Evolutionary conservation across 1,284 basidiomycete genomes (phyloP).

Genomic region (Schizophyllum commune): DNA sequence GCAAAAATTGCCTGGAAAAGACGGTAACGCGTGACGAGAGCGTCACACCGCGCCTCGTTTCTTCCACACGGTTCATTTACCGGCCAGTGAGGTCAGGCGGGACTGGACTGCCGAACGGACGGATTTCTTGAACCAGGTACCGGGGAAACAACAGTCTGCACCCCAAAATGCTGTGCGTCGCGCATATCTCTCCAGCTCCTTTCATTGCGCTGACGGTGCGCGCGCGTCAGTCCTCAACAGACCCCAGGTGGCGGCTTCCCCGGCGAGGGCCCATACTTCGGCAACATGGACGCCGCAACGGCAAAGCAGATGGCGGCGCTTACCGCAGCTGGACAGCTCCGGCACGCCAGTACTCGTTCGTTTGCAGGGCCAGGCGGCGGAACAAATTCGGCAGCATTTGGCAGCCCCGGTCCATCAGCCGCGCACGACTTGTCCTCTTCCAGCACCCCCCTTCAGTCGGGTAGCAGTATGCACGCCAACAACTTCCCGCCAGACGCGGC

Average conservation of each 20-base stretch:
- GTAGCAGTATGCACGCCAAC: neutral
- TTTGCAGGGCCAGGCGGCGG: constrained; percentile 30
- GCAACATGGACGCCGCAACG: no score
- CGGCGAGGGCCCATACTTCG: no score
- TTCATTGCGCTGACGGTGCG: no score
- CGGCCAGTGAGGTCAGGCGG: no score
- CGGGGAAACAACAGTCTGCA: neutral
- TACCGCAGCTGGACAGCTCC: constrained; percentile 50
- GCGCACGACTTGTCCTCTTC: neutral
- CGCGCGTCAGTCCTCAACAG: no score
- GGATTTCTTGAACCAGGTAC: no score
- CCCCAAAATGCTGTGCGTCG: neutral
- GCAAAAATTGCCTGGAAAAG: neutral
- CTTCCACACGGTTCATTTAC: no score
- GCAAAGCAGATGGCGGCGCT: constrained; percentile 73
- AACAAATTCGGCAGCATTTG: constrained; percentile 45
- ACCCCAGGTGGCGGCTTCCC: no score
- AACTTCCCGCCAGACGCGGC: neutral
- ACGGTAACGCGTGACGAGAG: neutral
- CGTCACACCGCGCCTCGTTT: neutral
- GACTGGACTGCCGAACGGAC: no score
- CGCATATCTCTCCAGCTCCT: neutral
- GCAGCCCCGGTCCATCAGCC: no score
- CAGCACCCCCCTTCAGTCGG: constrained; percentile 31
- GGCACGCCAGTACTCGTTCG: constrained; percentile 36